Evolutionary conservation across 2,329 filamentous ascomycete genomes (phyloP).

Genomic region (Phialemonium atrogriseum): DNA sequence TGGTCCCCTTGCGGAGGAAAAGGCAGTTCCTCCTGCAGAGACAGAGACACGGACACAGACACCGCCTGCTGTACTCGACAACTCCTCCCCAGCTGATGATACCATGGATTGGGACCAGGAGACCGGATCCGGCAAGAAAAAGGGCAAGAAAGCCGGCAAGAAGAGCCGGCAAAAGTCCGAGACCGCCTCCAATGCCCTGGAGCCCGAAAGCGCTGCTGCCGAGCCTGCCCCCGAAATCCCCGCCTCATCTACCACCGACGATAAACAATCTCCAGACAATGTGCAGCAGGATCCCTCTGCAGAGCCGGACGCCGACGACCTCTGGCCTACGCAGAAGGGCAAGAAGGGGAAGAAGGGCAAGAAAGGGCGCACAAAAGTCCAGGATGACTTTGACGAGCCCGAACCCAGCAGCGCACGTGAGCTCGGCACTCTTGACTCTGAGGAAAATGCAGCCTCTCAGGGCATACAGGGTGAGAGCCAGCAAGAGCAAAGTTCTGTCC

Average conservation of each 20-base stretch:
- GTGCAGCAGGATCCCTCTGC: background rate
- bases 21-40: no score
- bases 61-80: constrained; percentile 4
- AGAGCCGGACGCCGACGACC: constrained; percentile 5
- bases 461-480: background rate
- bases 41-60: no score
- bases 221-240: background rate
- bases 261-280: background rate
- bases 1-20: no score
- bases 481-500: no score
- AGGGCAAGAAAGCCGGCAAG: constrained; percentile 20
- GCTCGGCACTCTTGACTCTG: background rate
- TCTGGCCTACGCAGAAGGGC: constrained; percentile 5
- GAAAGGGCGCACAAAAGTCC: constrained; percentile 9
- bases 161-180: constrained; percentile 1
- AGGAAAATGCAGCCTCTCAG: background rate
- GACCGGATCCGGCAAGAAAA: constrained; percentile 18
- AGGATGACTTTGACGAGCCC: background rate
- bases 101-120: constrained; percentile 18
- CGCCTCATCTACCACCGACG: background rate
- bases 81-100: constrained; percentile 12
- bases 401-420: background rate
- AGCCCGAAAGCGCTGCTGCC: constrained; percentile 1
- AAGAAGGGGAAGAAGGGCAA: constrained; percentile 10
- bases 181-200: background rate